A percentile compares a stretch with the other conserved stretches of the same genome.
These are phyloP conservation scores for Cercospora citrullina DNA, from an alignment of 2,329 filamentous ascomycete species.

Conservation along the genomic window DNA sequence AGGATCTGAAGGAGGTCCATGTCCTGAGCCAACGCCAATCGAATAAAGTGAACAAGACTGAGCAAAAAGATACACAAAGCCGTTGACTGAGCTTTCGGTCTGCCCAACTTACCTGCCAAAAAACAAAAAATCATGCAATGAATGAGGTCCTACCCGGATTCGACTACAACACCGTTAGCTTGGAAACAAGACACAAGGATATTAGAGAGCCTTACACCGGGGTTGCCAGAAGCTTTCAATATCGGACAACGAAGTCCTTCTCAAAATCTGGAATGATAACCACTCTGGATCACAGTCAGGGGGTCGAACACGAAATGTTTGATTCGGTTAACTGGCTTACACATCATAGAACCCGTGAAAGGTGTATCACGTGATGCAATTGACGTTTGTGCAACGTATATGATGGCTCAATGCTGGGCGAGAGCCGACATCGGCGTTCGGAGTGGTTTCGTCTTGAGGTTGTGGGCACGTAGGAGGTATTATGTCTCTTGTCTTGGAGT, in stretches of 20 bases:
- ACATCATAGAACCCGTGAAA: conserved; percentile 8
- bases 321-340: not conserved
- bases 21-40: too few relatives aligned
- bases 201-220: not conserved
- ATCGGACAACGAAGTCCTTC: not conserved
- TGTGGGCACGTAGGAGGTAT: too few relatives aligned
- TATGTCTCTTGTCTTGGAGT: too few relatives aligned
- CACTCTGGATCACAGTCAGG: not conserved
- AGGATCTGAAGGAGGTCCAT: too few relatives aligned
- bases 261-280: conserved; percentile 13
- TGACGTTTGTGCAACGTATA: not conserved
- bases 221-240: conserved; percentile 8
- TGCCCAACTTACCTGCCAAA: not conserved
- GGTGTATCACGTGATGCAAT: not conserved
- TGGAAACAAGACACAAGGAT: not conserved
- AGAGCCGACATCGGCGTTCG: not conserved
- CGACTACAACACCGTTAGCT: not conserved
- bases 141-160: not conserved
- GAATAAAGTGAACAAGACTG: too few relatives aligned
- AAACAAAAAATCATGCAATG: not conserved
- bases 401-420: not conserved
- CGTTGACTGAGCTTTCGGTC: too few relatives aligned
- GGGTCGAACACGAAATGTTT: not conserved
- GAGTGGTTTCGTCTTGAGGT: too few relatives aligned
- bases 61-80: too few relatives aligned